Base-by-base conservation (phyloP, 2,329 filamentous ascomycete species). In the Tolypocladium capitatum region DNA sequence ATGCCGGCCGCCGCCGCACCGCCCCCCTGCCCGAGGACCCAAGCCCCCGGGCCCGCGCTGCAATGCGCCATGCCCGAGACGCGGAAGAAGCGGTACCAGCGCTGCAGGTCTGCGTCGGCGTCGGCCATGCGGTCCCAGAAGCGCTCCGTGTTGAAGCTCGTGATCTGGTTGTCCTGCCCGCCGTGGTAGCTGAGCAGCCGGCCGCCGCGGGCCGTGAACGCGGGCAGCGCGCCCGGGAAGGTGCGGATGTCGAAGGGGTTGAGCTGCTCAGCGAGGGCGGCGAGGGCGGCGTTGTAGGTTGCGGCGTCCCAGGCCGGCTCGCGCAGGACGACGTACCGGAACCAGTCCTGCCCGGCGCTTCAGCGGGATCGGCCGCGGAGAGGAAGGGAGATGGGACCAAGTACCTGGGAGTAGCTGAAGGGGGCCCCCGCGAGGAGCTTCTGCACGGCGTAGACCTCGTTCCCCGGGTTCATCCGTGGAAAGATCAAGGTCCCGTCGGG, bases 21-120 rank as follows among this genome's bases (percentile, higher is more conserved):
- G 32, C 56, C 42, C 6, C 52, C 46, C 45, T 60, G 53, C 0
- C 64, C 63, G 2, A 67, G 36, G 6, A 53, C 52, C 53, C 58
- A 65, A 0, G 73, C 73, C 1, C 74, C 73, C 2, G 59, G 61
- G 7, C 76, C 75, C 3, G 68, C 67, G 31, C 50, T 52, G 56
- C 74, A 78, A 60, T 78, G 74, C 16, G 60, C 61, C 70, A 77
- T 73, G 0, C 75, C 75, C 0, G 74, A 73, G n/a, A 79, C 66
- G 20, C 62, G 63, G 55, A 78, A 78, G 53, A 72, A 70, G 0
- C 65, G 60, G 58, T 74, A 81, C 57, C 74, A 74, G 10, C 72
- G 67, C 9, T 43, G 36, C 27, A 51, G 45, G 7, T 41, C 8
- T 14, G 38, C 11, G 2, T 70, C 72, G 20, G 72, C 44, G 14